phyloP scores from a whole-genome alignment of 768 basidiomycete genomes.

The Gyrodon lividus region DNA sequence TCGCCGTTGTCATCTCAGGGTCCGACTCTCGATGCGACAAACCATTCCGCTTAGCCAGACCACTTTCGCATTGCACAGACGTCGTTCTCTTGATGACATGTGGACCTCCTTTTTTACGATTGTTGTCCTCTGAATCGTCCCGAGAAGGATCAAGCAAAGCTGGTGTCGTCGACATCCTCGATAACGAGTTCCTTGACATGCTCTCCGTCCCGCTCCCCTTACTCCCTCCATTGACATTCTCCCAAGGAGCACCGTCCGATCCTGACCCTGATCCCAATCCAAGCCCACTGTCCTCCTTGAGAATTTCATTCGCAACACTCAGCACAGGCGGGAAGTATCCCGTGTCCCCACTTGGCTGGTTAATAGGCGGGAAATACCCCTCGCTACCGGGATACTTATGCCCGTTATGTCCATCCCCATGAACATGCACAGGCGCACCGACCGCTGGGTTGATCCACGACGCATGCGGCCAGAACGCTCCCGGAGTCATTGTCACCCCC shows the following conservation, averaged over 20 bases:
- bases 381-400: conserved; percentile 14
- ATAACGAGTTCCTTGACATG: conserved; percentile 7
- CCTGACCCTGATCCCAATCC: conserved; percentile 1
- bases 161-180: conserved; percentile 2
- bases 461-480: conserved; percentile 67
- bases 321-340: conserved; percentile 46
- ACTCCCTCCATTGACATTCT: not conserved
- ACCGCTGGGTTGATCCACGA: conserved; percentile 58
- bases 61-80: conserved; percentile 29
- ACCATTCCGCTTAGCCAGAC: conserved; percentile 26
- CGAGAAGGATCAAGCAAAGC: conserved; percentile 7
- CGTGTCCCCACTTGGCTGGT: conserved; percentile 17
- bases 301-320: conserved; percentile 37
- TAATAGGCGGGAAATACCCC: conserved; percentile 46
- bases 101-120: conserved; percentile 15
- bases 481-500: conserved; percentile 69
- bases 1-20: conserved; percentile 24
- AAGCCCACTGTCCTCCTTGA: conserved; percentile 24
- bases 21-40: conserved; percentile 31
- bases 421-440: conserved; percentile 52
- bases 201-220: conserved; percentile 8
- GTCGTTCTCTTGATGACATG: conserved; percentile 29
- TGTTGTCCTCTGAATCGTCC: conserved; percentile 14
- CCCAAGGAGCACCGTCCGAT: not conserved
- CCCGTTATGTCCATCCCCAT: conserved; percentile 14